Evolutionary conservation across 192 early-diverging fungal species (phyloP), one percentile per base, ranked within the genome.

Genomic region (Phycomyces nitens): DNA sequence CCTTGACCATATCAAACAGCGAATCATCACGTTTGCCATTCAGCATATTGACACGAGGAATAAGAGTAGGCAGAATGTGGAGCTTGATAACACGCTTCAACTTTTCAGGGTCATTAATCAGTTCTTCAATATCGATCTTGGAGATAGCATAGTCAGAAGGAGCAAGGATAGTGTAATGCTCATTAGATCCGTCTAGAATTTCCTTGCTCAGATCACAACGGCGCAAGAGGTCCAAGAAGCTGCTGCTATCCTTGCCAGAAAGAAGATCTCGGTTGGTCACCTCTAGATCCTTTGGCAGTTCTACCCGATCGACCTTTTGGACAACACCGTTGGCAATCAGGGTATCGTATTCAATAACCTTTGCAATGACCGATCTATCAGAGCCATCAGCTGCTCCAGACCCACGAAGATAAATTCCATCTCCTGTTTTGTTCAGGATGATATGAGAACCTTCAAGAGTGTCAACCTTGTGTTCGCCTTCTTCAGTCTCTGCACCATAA

Each of bases 11-110:
- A 18, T 10, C 51, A 40, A 47, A 47, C 15, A 47, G 11, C 12
- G 44, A 47, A 26, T 62, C 34, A 22, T 62, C n/a, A 11, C 47
- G 23, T 34, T 54, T 54, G 39, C 18, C 38, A 5, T 52, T 55
- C 11, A 56, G 34, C 27, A 44, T 38, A 12, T 26, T 23, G 21
- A 61, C 14, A 12, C 51, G 50, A 57, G 68, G 62, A 10, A 74
- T 68, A 4, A 56, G 20, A 0, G 5, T 58, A 20, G 86, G 88
- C 7, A 91, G 74, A 1, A 91, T 75, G 71, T 91, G 89, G 29
- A 88, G 66, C 23, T 81, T 75, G 11, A 85, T 76, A 1, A 88
- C 64, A 11, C 78, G 69, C 11, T 75, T 68, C 39, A 88, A 70
- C 56, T 63, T 70, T 6, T 81, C 77, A 3, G 18, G 60, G 27